These are phyloP conservation scores for Pseudogymnoascus sp. DNA, from an alignment of 2,329 filamentous ascomycete genomes.

Conservation along the genomic window DNA sequence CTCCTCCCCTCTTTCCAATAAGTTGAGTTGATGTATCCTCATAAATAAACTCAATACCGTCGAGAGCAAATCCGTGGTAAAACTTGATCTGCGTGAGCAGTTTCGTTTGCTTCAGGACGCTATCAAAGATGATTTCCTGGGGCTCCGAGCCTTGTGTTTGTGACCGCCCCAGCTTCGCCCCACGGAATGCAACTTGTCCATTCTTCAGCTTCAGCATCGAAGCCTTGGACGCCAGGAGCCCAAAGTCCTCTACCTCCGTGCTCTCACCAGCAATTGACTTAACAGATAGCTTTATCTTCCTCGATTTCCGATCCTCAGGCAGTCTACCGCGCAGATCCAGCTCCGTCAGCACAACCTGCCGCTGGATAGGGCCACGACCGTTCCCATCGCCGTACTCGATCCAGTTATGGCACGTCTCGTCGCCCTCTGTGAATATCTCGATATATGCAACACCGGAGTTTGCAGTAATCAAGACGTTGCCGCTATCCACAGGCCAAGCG, in stretches of 20 bases:
- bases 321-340: conserved; percentile 63
- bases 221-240: conserved; percentile 59
- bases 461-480: conserved; percentile 69
- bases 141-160: conserved; percentile 62
- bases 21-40: conserved; percentile 79
- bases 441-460: conserved; percentile 77
- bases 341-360: conserved; percentile 69
- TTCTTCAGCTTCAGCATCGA: conserved; percentile 69
- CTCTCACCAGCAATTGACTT: conserved; percentile 70
- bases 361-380: conserved; percentile 53
- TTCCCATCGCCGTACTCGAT: conserved; percentile 68
- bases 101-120: conserved; percentile 59
- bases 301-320: conserved; percentile 65
- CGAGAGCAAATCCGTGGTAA: conserved; percentile 69
- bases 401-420: conserved; percentile 72
- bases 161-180: conserved; percentile 66
- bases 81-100: conserved; percentile 68
- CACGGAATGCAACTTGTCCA: conserved; percentile 66
- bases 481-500: conserved; percentile 75
- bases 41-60: conserved; percentile 88
- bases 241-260: conserved; percentile 71
- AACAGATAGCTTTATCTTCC: conserved; percentile 62
- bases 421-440: conserved; percentile 74
- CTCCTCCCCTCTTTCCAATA: conserved; percentile 75
- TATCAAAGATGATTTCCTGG: conserved; percentile 69